Evolutionary conservation across 805 yeast genomes (phyloP).

Genomic region (Ogataea pignaliae): DNA sequence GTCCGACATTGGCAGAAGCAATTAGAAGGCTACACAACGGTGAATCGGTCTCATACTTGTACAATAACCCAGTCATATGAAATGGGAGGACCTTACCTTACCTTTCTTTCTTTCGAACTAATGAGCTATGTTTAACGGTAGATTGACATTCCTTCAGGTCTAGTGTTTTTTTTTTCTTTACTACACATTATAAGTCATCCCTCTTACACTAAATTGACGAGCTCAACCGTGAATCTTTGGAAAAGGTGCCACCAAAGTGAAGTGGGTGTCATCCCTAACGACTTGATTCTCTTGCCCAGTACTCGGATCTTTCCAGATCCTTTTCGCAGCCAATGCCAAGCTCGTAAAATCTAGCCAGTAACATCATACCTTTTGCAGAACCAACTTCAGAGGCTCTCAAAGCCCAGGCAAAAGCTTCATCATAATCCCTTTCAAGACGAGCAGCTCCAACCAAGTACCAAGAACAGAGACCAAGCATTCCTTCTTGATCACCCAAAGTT

Average conservation of each 20-base stretch:
- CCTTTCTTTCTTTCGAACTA: too few species aligned
- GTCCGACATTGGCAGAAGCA: constrained; percentile 88
- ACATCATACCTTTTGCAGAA: constrained; percentile 76
- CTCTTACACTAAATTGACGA: too few species aligned
- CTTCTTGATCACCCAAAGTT: constrained; percentile 75
- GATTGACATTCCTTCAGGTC: too few species aligned
- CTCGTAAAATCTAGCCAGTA: constrained; percentile 79
- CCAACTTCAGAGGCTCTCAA: constrained; percentile 74
- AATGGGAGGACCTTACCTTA: too few species aligned
- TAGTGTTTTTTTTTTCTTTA: too few species aligned
- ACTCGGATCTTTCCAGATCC: constrained; percentile 52
- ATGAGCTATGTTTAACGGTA: too few species aligned
- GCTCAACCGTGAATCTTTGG: too few species aligned
- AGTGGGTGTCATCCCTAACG: too few species aligned
- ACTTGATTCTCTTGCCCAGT: constrained; percentile 69
- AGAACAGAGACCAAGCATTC: constrained; percentile 93
- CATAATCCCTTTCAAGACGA: constrained; percentile 74
- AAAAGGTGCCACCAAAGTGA: too few species aligned
- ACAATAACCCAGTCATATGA: constrained; percentile 51
- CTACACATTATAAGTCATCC: too few species aligned
- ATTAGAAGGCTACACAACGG: constrained; percentile 94
- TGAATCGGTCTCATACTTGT: constrained; percentile 85
- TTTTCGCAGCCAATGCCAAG: constrained; percentile 80
- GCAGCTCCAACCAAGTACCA: constrained; percentile 94
- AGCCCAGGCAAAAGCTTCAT: constrained; percentile 95